Evolutionary conservation across 805 yeast genomes (phyloP).

Genomic region (Hanseniaspora valbyensis): DNA sequence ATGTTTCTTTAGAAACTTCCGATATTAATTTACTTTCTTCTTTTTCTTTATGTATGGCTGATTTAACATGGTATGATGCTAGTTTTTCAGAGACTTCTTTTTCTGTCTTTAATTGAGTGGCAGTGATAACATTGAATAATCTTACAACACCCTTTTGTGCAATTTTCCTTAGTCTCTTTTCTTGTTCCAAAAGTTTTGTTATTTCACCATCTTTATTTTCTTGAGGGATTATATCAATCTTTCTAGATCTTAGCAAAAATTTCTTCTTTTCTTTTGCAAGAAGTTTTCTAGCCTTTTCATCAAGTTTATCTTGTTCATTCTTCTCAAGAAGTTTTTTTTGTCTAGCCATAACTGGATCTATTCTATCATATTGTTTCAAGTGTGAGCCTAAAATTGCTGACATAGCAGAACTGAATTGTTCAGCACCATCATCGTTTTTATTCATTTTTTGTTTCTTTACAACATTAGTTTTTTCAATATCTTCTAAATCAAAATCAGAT

Average conservation of each 20-base stretch:
- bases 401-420: constrained; percentile 69
- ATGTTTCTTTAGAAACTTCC: constrained; percentile 80
- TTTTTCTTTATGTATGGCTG: constrained; percentile 34
- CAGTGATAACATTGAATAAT: constrained; percentile 70
- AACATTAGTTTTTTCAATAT: constrained; percentile 21
- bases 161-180: constrained; percentile 56
- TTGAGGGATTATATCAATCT: constrained; percentile 54
- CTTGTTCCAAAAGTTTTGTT: constrained; percentile 52
- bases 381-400: constrained; percentile 73
- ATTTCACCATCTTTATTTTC: constrained; percentile 29
- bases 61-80: constrained; percentile 20
- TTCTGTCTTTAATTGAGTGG: constrained; percentile 57
- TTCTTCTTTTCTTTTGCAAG: constrained; percentile 61
- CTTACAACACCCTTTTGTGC: constrained; percentile 85
- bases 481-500: constrained; percentile 21
- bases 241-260: constrained; percentile 53
- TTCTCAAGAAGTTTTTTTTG: constrained; percentile 59
- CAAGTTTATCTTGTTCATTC: constrained; percentile 70
- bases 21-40: constrained; percentile 47
- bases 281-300: constrained; percentile 67
- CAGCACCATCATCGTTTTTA: constrained; percentile 58
- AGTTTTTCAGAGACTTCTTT: constrained; percentile 40
- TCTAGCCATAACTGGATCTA: constrained; percentile 84
- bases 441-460: constrained; percentile 43
- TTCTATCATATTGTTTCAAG: constrained; percentile 77